Base-by-base conservation (phyloP, 495 filamentous ascomycete species). In the Xylaria palmicola region DNA sequence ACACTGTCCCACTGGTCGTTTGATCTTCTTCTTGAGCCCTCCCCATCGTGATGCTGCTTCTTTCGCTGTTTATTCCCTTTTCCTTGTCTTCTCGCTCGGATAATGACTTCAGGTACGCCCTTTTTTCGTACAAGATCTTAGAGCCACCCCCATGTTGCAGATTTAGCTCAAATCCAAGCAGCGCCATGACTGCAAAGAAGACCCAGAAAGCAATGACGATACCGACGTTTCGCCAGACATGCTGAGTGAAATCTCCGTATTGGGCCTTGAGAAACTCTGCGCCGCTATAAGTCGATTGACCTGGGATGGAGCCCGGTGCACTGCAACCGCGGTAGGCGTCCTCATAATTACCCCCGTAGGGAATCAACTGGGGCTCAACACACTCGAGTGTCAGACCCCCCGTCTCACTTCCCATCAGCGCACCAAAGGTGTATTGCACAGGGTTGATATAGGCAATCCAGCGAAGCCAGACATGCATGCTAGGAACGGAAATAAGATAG, bases 371-470 rank as follows among this genome's bases (percentile, higher is more conserved):
- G 8, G 60, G 77, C 30, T 64, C 64, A 64, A 29, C 65, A 51
- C 70, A 75, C 27, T 73, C 51, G 9, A 77, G 70, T 0, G 70
- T 65, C 62, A 88, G 81, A 24, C 86, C 85, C 61, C 90, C 86
- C 56, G 88, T 88, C 1, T 92, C 90, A 49, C 91, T 85, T 80
- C 85, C 90, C 29, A 81, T 83, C 3, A 93, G 74, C 88, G 89
- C 91, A 54, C 83, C 84, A 45, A 92, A 86, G 82, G 60, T 64
- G 26, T 69, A 69, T 22, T 69, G 66, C 3, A 69, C 49, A 56
- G 63, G 66, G n/a, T 69, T 64, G 27, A 69, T 58, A 63, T 64
- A 69, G 17, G 60, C 58, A 24, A 69, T 34, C 66, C 66, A 69
- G 15, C 66, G 44, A 52, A 69, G 66, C 66, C 87, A 92, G 0